A percentile compares a stretch with the other conserved stretches of the same genome.
These are phyloP conservation scores for Gryganskiella cystojenkinii DNA, from an alignment of 192 early-diverging fungal genomes.

Conservation along the genomic window DNA sequence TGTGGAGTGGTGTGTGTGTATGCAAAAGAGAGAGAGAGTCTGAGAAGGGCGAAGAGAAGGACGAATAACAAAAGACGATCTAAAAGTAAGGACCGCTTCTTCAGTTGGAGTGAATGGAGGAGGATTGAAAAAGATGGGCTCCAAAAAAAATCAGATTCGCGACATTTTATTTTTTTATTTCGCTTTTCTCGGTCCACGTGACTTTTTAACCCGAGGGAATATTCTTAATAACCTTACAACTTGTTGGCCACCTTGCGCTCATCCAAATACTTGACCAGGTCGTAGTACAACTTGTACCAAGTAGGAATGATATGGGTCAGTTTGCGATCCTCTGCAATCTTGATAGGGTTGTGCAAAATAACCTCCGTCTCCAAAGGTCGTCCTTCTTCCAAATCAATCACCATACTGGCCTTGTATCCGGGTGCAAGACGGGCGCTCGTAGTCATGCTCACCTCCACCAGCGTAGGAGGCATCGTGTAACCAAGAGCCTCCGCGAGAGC, in stretches of 20 bases:
- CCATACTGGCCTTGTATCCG: slow-evolving; percentile 59
- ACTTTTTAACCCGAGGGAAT: no score
- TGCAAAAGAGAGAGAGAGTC: neutral
- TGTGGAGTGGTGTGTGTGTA: neutral
- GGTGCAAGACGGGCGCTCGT: slow-evolving; percentile 44
- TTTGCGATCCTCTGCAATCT: slow-evolving; percentile 43
- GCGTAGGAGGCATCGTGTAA: slow-evolving; percentile 43
- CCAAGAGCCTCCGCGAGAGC: slow-evolving; percentile 61
- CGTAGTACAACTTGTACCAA: slow-evolving; percentile 38
- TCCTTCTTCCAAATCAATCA: slow-evolving; percentile 55
- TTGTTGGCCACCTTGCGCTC: neutral
- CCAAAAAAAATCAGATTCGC: no score
- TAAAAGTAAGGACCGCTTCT: neutral
- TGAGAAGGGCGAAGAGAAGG: neutral
- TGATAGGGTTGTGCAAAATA: slow-evolving; percentile 48
- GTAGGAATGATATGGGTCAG: slow-evolving; percentile 47
- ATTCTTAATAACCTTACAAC: neutral
- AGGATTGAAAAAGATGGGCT: neutral
- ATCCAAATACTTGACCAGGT: slow-evolving; percentile 34
- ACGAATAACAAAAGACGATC: neutral
- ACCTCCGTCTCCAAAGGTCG: slow-evolving; percentile 55
- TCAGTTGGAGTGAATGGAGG: neutral
- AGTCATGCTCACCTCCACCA: slow-evolving; percentile 49
- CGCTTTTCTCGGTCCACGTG: neutral
- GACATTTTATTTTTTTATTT: no score